Base-by-base conservation (phyloP, 257 asterid species). In the Ajuga chamaepitys region DNA sequence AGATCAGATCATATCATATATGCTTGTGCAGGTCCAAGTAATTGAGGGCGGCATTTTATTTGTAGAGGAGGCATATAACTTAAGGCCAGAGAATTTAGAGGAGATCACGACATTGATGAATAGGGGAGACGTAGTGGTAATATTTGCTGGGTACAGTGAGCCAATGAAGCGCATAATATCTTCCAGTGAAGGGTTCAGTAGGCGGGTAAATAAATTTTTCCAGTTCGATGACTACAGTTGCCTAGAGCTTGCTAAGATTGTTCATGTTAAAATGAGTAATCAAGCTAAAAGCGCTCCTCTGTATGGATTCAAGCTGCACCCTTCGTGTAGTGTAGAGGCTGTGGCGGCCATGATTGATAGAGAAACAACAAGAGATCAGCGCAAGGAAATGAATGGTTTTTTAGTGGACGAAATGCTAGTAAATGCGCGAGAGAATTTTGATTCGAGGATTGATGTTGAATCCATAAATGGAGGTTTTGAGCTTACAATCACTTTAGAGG, bases 61-160 rank as follows among this genome's bases (percentile, higher is more conserved):
- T 57, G 93, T 91, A 32, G 97, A 91, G 51, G 98, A 91, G 72
- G 98, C 98, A 22, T 91, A 91, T 63, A 79, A 91, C 28, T 77
- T 88, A 61, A 82, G 85, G 74, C 96, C 96, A 6, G 79, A 91
- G 79, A 83, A 80, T 54, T 64, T 91, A 66, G 96, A 91, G 62
- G 97, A 91, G 78, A 86, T 91, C 62, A 91, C 88, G 97, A 88
- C 97, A 18, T 83, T 86, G 60, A 88, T 88, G 96, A 96, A 91
- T 76, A 82, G 81, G 59, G 97, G 97, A 28, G 86, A 83, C 80
- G 61, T 88, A 6, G 97, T 91, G 1, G 96, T 91, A 24, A 88
- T 91, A 38, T 91, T 91, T 77, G 97, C 98, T 13, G 98, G 98
- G 9, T 88, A 91, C 14, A 86, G 91, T 55, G 95, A 91, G 77